Conservation (phyloP, 176 grass and related monocot genomes). For the Musa beccarii region DNA sequence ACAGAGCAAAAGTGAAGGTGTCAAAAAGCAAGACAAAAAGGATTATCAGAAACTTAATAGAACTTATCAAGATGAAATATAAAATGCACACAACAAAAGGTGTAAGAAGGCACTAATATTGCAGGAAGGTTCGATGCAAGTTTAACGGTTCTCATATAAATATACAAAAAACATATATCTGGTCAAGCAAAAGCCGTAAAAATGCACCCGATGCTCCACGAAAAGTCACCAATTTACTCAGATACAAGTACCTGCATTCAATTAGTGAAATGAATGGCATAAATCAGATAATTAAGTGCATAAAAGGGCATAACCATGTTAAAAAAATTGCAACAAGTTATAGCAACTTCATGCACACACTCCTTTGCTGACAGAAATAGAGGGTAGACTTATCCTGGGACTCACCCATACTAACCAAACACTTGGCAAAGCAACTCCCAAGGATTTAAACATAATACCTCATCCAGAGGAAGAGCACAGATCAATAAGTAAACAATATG, state of each 20-base stretch:
- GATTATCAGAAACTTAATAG: too few relatives aligned
- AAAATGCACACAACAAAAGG: conserved; percentile 1
- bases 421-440: background rate
- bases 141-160: background rate
- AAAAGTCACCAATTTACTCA: conserved; percentile 67
- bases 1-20: background rate
- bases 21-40: background rate
- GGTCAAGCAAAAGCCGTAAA: conserved; percentile 68
- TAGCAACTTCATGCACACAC: background rate
- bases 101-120: background rate
- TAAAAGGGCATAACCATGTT: background rate
- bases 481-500: background rate
- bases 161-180: conserved; percentile 29
- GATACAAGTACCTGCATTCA: conserved; percentile 69
- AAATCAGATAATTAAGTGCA: background rate
- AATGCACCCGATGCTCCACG: conserved; percentile 55
- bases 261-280: background rate
- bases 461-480: background rate
- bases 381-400: background rate
- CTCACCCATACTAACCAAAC: background rate
- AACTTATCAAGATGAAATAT: conserved; percentile 14
- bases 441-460: background rate
- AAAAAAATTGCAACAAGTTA: too few relatives aligned
- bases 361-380: background rate
- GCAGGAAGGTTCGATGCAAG: background rate